These are phyloP conservation scores for Fusarium compactum DNA, from an alignment of 2,329 filamentous ascomycete species.

Conservation along the genomic window DNA sequence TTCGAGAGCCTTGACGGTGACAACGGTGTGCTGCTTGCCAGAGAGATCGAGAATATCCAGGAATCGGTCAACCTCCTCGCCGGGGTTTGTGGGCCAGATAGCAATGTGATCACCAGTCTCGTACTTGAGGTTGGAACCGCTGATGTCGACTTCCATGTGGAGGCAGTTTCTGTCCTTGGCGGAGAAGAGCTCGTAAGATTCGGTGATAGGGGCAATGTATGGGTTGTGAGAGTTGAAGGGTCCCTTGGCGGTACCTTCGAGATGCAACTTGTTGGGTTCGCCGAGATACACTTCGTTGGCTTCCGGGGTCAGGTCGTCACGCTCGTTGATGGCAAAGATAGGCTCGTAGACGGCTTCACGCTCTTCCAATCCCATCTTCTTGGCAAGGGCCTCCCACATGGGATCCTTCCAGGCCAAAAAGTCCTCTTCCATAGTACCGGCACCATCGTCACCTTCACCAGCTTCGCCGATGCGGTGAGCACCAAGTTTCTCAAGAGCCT, in stretches of 20 bases:
- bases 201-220: conserved; percentile 91
- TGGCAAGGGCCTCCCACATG: conserved; percentile 90
- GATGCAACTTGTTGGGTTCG: conserved; percentile 95
- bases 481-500: conserved; percentile 83
- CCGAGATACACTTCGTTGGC: conserved; percentile 90
- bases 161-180: conserved; percentile 94
- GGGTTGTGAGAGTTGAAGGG: conserved; percentile 98
- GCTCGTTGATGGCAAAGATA: conserved; percentile 84
- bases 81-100: conserved; percentile 95
- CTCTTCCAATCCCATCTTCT: conserved; percentile 90
- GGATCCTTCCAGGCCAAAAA: conserved; percentile 99
- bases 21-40: conserved; percentile 82
- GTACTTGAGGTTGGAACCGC: conserved; percentile 89
- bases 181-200: conserved; percentile 91
- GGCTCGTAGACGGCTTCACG: conserved; percentile 97
- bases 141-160: conserved; percentile 94
- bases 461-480: conserved; percentile 86
- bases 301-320: conserved; percentile 78
- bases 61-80: conserved; percentile 91
- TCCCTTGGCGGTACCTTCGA: conserved; percentile 84
- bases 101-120: conserved; percentile 98
- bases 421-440: conserved; percentile 99
- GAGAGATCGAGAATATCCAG: conserved; percentile 80
- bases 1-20: conserved; percentile 91
- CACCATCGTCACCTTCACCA: conserved; percentile 96